Evolutionary conservation across 371 early-diverging fungal genomes (phyloP), one percentile per base, ranked within the genome.

Genomic region (Mucor circinelloides): DNA sequence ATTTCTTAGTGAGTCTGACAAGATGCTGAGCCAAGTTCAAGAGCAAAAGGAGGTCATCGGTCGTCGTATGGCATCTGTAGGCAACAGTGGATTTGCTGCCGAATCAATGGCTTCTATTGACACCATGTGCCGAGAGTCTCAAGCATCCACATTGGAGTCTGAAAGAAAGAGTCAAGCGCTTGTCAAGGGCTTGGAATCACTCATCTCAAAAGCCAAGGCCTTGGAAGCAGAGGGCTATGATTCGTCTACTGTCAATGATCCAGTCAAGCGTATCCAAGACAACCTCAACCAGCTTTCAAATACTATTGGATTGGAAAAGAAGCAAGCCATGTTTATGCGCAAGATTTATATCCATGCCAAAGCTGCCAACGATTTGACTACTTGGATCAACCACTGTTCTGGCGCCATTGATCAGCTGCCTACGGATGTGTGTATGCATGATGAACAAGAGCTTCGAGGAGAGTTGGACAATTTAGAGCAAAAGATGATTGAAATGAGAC

Each of bases 301-400:
- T 17, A 61, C 64, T 0, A 64, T 81, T 10, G 69, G 12, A 2
- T 8, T 66, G 1, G 83, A 82, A 38, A 81, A 78, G 42, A 72
- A 72, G 44, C 84, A 85, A 62, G 66, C 79, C 6, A 74, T 68
- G 17, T 80, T 81, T 60, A 64, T 80, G 10, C 69, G 79, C 10
- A 82, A 81, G 28, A 69, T 81, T 3, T 64, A 72, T 30, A 64
- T 70, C 3, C 83, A 84, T 60, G 75, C 79, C 36, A 82, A 85
- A 64, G 75, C 79, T 10, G 81, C 83, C 1, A 58, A 66, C 48
- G 56, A 58, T 44, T 12, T 86, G n/a, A 66, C 75, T 12, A 67
- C 50, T 1, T 86, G 86, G 86, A 74, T 86, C 21, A 57, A 34
- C 56, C 75, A 75, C 15, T 84, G 85, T 25, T 68, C 73, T 9